These are phyloP conservation scores for Saussurea involucrata DNA, from an alignment of 129 eudicot genomes.

Conservation along the genomic window DNA sequence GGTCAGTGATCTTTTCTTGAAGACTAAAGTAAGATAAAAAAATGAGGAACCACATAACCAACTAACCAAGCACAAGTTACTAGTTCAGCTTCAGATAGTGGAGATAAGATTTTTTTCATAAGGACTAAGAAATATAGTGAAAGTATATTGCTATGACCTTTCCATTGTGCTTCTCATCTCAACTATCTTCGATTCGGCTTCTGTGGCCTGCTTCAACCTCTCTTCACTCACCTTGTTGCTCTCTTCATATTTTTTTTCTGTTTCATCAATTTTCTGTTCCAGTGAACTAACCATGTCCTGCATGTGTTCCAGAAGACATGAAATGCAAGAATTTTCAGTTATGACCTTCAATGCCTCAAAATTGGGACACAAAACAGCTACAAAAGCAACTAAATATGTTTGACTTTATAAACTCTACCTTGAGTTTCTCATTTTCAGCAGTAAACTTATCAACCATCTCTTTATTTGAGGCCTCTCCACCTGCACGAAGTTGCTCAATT, in stretches of 20 bases:
- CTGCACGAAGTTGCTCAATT: constrained; percentile 31
- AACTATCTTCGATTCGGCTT: constrained; percentile 59
- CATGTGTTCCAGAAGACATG: constrained; percentile 10
- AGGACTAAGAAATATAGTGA: constrained; percentile 12
- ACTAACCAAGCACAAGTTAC: constrained; percentile 6
- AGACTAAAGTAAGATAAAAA: constrained; percentile 45
- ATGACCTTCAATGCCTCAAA: not conserved
- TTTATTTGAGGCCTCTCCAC: constrained; percentile 46
- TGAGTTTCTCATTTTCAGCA: constrained; percentile 50
- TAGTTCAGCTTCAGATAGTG: constrained; percentile 14
- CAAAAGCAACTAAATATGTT: not conserved
- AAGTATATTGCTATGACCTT: constrained; percentile 43
- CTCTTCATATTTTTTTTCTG: constrained; percentile 63
- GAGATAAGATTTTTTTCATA: not conserved
- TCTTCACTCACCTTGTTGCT: constrained; percentile 60
- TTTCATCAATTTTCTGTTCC: constrained; percentile 67
- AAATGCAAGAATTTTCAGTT: constrained; percentile 4
- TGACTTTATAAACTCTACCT: constrained; percentile 26
- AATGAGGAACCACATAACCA: constrained; percentile 10
- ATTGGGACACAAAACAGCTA: not conserved
- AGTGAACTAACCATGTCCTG: constrained; percentile 60
- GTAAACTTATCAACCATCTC: constrained; percentile 45
- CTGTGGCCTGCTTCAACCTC: constrained; percentile 53
- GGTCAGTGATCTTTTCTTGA: constrained; percentile 57
- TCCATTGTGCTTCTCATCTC: constrained; percentile 57